Evolutionary conservation across 257 asterid genomes (phyloP).

Genomic region (Coffea canephora): DNA sequence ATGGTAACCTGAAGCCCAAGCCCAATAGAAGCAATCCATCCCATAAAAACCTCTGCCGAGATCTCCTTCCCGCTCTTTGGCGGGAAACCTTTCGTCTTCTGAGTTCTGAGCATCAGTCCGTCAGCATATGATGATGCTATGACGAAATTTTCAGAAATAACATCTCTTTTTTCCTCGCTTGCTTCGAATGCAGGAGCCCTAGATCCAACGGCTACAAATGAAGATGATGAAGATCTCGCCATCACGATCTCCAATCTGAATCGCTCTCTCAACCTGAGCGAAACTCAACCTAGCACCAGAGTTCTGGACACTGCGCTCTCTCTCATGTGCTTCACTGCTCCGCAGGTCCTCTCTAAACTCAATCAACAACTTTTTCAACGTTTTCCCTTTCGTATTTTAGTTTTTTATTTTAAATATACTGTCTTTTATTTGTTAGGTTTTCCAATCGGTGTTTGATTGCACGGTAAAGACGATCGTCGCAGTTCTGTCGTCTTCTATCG

Average conservation of each 20-base stretch:
- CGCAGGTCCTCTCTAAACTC: conserved; percentile 45
- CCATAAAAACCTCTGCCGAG: background rate
- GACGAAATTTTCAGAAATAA: conserved; percentile 44
- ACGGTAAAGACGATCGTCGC: conserved; percentile 49
- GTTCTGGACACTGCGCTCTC: conserved; percentile 71
- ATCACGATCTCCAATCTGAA: conserved; percentile 46
- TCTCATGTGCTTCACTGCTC: conserved; percentile 69
- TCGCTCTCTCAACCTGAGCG: conserved; percentile 58
- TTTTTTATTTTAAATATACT: background rate
- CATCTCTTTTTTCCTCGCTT: conserved; percentile 48
- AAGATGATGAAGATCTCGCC: conserved; percentile 21
- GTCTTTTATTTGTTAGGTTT: conserved; percentile 39
- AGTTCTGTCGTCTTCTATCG: conserved; percentile 55
- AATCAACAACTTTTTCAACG: background rate
- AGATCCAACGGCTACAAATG: conserved; percentile 27
- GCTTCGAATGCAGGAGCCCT: conserved; percentile 52
- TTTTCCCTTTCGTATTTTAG: too few relatives aligned
- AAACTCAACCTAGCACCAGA: conserved; percentile 40
- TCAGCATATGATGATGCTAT: conserved; percentile 12
- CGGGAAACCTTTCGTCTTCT: conserved; percentile 23
- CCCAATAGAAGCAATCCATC: background rate
- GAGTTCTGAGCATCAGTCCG: background rate
- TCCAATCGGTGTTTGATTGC: conserved; percentile 45
- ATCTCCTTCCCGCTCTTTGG: conserved; percentile 7
- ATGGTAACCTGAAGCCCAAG: background rate